A percentile compares a stretch with the other conserved stretches of the same genome.
Evolutionary conservation across 1,139 yeast genomes (phyloP).

Genomic region (Arxiozyma slooffiae): DNA sequence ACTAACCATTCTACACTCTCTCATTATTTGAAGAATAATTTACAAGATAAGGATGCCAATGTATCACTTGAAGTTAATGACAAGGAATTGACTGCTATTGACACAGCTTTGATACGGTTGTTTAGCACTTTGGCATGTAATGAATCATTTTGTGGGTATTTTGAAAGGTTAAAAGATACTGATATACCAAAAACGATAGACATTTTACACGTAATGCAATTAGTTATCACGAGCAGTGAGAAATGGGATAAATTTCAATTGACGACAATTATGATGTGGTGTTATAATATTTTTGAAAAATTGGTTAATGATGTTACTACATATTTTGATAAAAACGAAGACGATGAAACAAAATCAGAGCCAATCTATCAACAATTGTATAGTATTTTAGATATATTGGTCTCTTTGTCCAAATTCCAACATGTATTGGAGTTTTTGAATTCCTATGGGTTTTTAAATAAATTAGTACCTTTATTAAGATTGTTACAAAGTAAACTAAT

Average conservation of each 20-base stretch:
- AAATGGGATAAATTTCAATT: conserved; percentile 47
- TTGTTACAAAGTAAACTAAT: conserved; percentile 41
- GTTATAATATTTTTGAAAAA: conserved; percentile 34
- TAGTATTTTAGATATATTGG: conserved; percentile 40
- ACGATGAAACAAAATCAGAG: conserved; percentile 15
- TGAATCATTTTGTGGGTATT: conserved; percentile 33
- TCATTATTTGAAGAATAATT: conserved; percentile 4
- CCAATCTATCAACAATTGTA: conserved; percentile 16
- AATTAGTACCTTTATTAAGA: conserved; percentile 38
- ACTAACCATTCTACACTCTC: conserved; percentile 13
- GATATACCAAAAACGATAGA: conserved; percentile 17
- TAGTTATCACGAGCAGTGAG: conserved; percentile 41
- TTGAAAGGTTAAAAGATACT: conserved; percentile 20
- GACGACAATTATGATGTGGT: conserved; percentile 48
- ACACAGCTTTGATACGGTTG: conserved; percentile 15
- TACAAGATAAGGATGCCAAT: background rate
- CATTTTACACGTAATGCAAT: conserved; percentile 32
- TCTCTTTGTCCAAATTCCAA: conserved; percentile 43
- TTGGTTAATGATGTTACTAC: conserved; percentile 15
- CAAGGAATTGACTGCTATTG: conserved; percentile 7
- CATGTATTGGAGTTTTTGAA: conserved; percentile 44
- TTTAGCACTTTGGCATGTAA: conserved; percentile 26
- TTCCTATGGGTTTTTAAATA: conserved; percentile 42
- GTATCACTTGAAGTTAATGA: background rate
- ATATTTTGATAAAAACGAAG: conserved; percentile 19